Evolutionary conservation across 257 asterid genomes (phyloP), one percentile per base, ranked within the genome.

Genomic region (Penstemon newberryi): DNA sequence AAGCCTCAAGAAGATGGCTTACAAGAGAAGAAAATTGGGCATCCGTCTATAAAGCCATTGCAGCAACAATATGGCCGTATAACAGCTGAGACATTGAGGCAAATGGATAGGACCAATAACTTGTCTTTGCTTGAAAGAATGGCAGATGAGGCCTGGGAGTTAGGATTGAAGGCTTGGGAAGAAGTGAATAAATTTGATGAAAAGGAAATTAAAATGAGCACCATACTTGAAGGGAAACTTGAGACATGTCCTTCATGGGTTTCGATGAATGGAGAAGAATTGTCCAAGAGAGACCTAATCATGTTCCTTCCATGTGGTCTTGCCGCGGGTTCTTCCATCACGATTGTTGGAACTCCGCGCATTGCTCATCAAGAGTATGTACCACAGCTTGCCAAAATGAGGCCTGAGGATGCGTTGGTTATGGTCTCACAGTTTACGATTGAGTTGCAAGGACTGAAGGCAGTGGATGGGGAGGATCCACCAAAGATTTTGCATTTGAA

Each of bases 261-360:
- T 72, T 83, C 88, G 19, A 66, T 71, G 83, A 81, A 63, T 59
- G 95, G 86, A 67, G 90, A 80, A 75, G 87, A 94, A 69, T 69
- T 91, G 72, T 75, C 73, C 47, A 79, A 73, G 82, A 82, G 71
- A 66, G 86, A 82, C 78, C 70, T 54, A 55, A 60, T 91, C 54
- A 84, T 87, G 96, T 87, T 86, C 79, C 96, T 94, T 75, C 96
- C 96, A 5, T 94, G 99, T 70, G 99, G 97, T 44, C 96, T 94
- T 77, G 91, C 97, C 66, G 96, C 95, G 56, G 99, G 99, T 74
- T 94, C 99, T 66, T 85, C 99, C 33, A 77, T 94, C 72, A 94
- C 99, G 3, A 82, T 91, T 52, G 77, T 94, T 74, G 99, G 96
- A 66, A 94, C 96, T 65, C 96, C 99, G 3, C 97, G 53, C 60